phyloP scores from a whole-genome alignment of 179 eudicot species.

The Corrigiola litoralis region DNA sequence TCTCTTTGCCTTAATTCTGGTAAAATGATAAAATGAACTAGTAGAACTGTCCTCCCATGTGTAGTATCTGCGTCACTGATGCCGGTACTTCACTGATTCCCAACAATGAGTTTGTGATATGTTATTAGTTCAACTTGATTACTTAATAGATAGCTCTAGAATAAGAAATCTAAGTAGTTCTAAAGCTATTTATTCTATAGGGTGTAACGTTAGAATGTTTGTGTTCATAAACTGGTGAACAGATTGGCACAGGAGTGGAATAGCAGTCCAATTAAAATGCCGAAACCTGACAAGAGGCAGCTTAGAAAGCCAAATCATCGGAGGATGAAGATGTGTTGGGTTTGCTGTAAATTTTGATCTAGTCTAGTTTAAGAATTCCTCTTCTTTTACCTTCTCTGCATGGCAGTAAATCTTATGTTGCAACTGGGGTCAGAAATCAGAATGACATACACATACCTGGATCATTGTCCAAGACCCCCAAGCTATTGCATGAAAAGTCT shows the following conservation, averaged over 20 bases:
- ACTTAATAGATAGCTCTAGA: too few relatives aligned
- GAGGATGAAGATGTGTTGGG: slow-evolving; percentile 12
- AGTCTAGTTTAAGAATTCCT: not conserved
- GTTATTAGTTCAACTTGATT: too few relatives aligned
- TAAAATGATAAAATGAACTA: too few relatives aligned
- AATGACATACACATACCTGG: slow-evolving; percentile 2
- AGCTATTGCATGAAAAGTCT: not conserved
- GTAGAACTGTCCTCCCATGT: too few relatives aligned
- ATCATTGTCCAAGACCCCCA: not conserved
- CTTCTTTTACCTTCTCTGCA: not conserved
- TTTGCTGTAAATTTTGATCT: slow-evolving; percentile 33
- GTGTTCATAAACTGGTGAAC: not conserved
- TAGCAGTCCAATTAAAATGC: slow-evolving; percentile 34
- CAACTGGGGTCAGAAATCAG: not conserved
- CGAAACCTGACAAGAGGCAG: slow-evolving; percentile 22
- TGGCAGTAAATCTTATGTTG: slow-evolving; percentile 1
- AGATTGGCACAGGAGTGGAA: slow-evolving; percentile 36
- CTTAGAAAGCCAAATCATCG: slow-evolving; percentile 22
- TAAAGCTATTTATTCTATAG: too few relatives aligned
- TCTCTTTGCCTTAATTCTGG: not conserved
- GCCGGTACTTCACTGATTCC: too few relatives aligned
- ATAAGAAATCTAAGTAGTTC: too few relatives aligned
- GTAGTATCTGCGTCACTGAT: too few relatives aligned
- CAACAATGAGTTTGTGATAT: too few relatives aligned
- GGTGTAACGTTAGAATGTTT: too few relatives aligned